Percentiles rank a stretch among this genome's conserved stretches.
phyloP scores from a whole-genome alignment of 257 asterid genomes.

The Solanum chmielewskii region DNA sequence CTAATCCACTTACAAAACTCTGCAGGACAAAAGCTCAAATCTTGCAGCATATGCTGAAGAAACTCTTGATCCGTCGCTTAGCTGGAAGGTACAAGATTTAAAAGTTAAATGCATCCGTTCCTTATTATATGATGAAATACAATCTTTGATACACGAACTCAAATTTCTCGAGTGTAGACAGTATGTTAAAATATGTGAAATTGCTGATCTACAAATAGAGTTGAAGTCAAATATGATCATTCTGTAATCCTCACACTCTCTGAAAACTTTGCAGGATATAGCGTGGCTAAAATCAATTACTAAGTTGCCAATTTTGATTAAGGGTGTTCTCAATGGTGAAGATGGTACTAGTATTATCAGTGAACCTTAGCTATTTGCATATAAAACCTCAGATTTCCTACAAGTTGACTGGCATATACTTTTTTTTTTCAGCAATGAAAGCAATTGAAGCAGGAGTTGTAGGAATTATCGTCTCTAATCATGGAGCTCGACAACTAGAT shows the following conservation, averaged over 20 bases:
- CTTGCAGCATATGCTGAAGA: slow-evolving; percentile 37
- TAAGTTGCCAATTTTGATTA: slow-evolving; percentile 44
- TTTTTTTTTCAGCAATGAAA: slow-evolving; percentile 26
- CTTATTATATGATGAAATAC: background rate
- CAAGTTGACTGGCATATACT: background rate
- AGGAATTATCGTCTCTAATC: slow-evolving; percentile 53
- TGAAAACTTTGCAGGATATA: slow-evolving; percentile 36
- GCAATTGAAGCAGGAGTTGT: slow-evolving; percentile 53
- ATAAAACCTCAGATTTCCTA: background rate
- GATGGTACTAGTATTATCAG: slow-evolving; percentile 22
- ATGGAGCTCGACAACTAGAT: slow-evolving; percentile 63
- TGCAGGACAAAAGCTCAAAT: slow-evolving; percentile 44
- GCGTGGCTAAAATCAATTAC: slow-evolving; percentile 58
- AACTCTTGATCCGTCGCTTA: slow-evolving; percentile 29
- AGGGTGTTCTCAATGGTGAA: slow-evolving; percentile 57
- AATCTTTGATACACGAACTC: background rate
- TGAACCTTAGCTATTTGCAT: background rate
- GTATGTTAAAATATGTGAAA: background rate
- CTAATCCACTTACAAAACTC: background rate
- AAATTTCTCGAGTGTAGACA: background rate
- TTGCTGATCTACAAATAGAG: background rate
- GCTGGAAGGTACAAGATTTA: slow-evolving; percentile 42
- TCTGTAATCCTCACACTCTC: background rate
- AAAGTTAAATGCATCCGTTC: background rate
- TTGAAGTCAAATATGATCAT: background rate